These are phyloP conservation scores for Scutellaria barbata DNA, from an alignment of 257 asterid genomes.

Conservation along the genomic window DNA sequence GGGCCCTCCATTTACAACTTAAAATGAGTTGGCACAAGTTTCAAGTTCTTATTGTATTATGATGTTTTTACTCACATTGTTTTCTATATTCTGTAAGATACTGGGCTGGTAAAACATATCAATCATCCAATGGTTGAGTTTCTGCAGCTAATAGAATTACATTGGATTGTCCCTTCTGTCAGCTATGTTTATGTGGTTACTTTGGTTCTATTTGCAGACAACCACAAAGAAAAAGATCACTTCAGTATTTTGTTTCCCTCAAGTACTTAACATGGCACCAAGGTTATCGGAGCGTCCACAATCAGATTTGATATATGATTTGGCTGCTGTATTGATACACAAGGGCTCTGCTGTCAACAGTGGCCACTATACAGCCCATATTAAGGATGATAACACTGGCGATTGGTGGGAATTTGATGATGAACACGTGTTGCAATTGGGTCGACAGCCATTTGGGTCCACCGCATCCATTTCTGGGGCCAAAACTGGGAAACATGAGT, in stretches of 20 bases:
- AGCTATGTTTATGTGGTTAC: slow-evolving; percentile 36
- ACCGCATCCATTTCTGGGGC: slow-evolving; percentile 50
- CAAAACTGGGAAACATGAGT: slow-evolving; percentile 54
- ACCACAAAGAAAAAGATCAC: slow-evolving; percentile 93
- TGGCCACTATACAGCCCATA: slow-evolving; percentile 94
- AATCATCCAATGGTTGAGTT: slow-evolving; percentile 27
- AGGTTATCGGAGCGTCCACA: slow-evolving; percentile 69
- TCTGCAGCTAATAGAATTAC: slow-evolving; percentile 27
- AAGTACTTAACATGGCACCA: slow-evolving; percentile 69
- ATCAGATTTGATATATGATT: slow-evolving; percentile 68
- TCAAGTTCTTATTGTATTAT: slow-evolving; percentile 20
- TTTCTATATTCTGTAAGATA: background rate
- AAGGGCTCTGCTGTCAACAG: slow-evolving; percentile 95
- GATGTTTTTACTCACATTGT: slow-evolving; percentile 7
- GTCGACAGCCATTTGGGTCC: slow-evolving; percentile 76
- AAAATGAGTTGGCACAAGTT: slow-evolving; percentile 19
- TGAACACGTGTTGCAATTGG: slow-evolving; percentile 83
- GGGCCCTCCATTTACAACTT: slow-evolving; percentile 9
- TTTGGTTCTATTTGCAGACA: slow-evolving; percentile 66
- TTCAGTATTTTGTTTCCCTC: slow-evolving; percentile 85
- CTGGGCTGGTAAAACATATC: slow-evolving; percentile 22
- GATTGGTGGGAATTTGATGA: slow-evolving; percentile 99
- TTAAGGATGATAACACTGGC: slow-evolving; percentile 80
- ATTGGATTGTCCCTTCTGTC: slow-evolving; percentile 30
- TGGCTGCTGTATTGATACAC: slow-evolving; percentile 97